Base-by-base conservation (phyloP, 495 filamentous ascomycete species). In the Echria macrotheca region DNA sequence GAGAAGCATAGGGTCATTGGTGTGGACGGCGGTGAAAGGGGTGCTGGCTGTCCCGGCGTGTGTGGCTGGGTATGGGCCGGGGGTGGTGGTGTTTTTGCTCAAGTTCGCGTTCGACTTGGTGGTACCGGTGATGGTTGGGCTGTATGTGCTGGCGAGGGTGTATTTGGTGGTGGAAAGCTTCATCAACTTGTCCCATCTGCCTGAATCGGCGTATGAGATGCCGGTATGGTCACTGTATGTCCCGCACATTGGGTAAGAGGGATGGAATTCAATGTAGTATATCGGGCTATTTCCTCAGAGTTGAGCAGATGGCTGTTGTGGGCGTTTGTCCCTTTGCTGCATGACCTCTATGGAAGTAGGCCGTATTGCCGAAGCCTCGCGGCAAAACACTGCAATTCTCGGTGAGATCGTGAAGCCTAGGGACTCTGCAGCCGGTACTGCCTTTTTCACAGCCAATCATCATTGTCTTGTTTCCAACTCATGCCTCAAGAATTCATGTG, bases 91-190 rank as follows among this genome's bases (percentile, higher is more conserved):
- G 4, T 44, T 44, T 44, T n/a, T 29, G 23, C 22, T 44, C 21
- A 44, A 44, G 14, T 9, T 31, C 8, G 1, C 5, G n/a, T 44
- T 29, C 21, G 41, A 44, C 11, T 14, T 44, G 23, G 23, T 31
- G 4, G 25, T 44, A 3, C 12, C 18, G 14, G n/a, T 44, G 12
- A 29, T 44, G 12, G 18, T 44, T 1, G 18, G 14, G 23, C 12
- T 44, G 3, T 44, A 29, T 18, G 9, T 17, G 11, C 9, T 44
- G 12, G 41, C 41, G 23, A 28, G 41, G 41, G 23, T 44, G 14
- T 44, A 44, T 29, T 12, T 44, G 23, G 41, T 44, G 23, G 41
- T 44, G 23, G 41, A 44, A 18, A 29, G 41, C 24, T 44, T 44
- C 14, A 31, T 44, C 25, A 44, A 44, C 24, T 12, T 44, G 11